Percentiles rank a stretch among this genome's conserved stretches.
phyloP scores from a whole-genome alignment of 2,329 filamentous ascomycete genomes.

The Periconia digitata region DNA sequence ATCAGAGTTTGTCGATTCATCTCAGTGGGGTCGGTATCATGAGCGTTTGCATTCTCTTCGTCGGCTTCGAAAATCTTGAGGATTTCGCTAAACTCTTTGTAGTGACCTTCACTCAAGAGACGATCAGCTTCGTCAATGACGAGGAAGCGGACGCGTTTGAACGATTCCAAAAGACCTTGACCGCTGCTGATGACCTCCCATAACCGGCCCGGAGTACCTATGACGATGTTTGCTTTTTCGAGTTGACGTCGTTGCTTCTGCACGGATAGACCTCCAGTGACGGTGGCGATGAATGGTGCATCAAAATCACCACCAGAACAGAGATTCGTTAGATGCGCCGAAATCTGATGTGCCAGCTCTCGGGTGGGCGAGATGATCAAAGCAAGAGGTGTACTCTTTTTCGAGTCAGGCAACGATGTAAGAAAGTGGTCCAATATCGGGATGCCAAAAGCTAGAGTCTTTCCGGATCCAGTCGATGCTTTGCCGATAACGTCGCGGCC shows the following conservation, averaged over 20 bases:
- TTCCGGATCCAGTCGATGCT: constrained; percentile 93
- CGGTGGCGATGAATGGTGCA: constrained; percentile 68
- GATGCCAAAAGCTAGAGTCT: constrained; percentile 92
- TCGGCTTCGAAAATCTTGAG: constrained; percentile 74
- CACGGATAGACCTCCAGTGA: constrained; percentile 91
- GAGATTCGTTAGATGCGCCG: constrained; percentile 76
- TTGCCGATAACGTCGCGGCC: constrained; percentile 95
- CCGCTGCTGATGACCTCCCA: constrained; percentile 91
- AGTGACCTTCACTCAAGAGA: constrained; percentile 87
- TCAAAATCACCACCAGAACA: constrained; percentile 67
- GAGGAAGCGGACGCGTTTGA: constrained; percentile 76
- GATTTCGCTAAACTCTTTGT: constrained; percentile 91
- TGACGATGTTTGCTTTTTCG: constrained; percentile 83
- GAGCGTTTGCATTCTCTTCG: constrained; percentile 51
- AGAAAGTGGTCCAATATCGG: constrained; percentile 88
- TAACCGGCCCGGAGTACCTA: constrained; percentile 86
- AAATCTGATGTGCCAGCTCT: constrained; percentile 90
- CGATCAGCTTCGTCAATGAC: constrained; percentile 95
- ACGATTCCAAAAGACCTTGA: constrained; percentile 65
- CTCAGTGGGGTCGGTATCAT: constrained; percentile 12
- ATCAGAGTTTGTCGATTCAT: constrained; percentile 80
- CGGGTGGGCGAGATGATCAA: constrained; percentile 88
- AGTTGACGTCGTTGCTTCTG: constrained; percentile 90
- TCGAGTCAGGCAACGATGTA: constrained; percentile 38
- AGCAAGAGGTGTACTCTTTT: constrained; percentile 54